phyloP scores from a whole-genome alignment of 2,329 filamentous ascomycete genomes.

The Mycosphaerella sp. region DNA sequence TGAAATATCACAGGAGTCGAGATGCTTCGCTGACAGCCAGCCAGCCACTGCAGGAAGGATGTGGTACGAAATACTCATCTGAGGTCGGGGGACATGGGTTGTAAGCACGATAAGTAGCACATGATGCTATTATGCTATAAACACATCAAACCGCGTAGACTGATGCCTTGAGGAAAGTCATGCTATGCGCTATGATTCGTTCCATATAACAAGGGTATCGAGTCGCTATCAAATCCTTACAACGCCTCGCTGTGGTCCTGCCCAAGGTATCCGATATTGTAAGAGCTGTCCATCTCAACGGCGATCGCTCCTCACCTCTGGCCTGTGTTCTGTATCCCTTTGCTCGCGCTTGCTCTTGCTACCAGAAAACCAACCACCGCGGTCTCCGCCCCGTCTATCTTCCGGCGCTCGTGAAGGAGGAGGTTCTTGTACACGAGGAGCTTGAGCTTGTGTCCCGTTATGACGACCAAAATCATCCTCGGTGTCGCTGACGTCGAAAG shows the following conservation, averaged over 20 bases:
- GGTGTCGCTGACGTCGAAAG: constrained; percentile 31
- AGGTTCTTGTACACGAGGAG: constrained; percentile 15
- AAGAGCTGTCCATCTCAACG: background rate
- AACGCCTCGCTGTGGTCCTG: background rate
- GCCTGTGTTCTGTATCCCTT: constrained; percentile 10
- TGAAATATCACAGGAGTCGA: background rate
- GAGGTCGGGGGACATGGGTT: no score
- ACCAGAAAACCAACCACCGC: constrained; percentile 18
- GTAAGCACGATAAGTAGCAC: no score
- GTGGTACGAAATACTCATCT: no score
- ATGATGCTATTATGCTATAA: no score
- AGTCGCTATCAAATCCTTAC: background rate
- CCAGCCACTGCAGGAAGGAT: background rate
- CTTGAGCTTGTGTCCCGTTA: background rate
- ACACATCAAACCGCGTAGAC: no score
- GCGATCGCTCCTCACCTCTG: constrained; percentile 11
- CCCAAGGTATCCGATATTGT: background rate
- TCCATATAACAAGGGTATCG: background rate
- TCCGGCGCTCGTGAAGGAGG: constrained; percentile 15
- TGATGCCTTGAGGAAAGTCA: background rate
- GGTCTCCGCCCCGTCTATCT: constrained; percentile 16
- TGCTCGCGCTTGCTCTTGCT: constrained; percentile 10
- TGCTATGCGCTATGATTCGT: background rate
- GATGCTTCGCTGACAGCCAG: background rate
- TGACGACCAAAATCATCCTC: constrained; percentile 11